These are phyloP conservation scores for Tetrahymena thermophila DNA, from an alignment of 73 alveolate species.

Conservation along the genomic window DNA sequence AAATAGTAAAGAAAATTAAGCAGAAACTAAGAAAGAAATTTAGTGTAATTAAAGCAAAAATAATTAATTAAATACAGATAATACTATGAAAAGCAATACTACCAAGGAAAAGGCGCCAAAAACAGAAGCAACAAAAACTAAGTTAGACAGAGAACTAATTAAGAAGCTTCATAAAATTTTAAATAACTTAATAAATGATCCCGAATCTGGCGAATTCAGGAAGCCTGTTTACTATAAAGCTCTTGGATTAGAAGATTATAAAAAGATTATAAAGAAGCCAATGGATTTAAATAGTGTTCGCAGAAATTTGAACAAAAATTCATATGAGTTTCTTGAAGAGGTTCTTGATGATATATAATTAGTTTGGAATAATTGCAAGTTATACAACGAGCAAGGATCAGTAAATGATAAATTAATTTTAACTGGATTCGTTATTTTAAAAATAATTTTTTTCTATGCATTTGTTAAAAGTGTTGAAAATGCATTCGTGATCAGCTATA, in stretches of 20 bases:
- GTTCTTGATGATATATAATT: slow-evolving; percentile 52
- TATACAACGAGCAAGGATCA: slow-evolving; percentile 60
- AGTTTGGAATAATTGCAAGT: slow-evolving; percentile 74
- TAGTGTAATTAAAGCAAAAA: not conserved
- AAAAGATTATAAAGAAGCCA: slow-evolving; percentile 68
- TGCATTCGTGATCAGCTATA: not conserved
- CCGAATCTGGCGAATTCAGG: slow-evolving; percentile 71
- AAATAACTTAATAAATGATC: slow-evolving; percentile 42
- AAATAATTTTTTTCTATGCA: not conserved
- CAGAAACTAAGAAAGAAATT: not conserved
- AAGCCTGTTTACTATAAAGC: slow-evolving; percentile 83
- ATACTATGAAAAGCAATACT: not conserved
- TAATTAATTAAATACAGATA: not conserved
- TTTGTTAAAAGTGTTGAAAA: too few relatives aligned
- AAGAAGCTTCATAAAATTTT: slow-evolving; percentile 29
- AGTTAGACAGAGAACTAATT: slow-evolving; percentile 4
- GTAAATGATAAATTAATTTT: not conserved
- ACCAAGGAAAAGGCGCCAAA: not conserved
- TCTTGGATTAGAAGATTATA: slow-evolving; percentile 70
- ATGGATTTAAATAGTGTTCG: slow-evolving; percentile 76
- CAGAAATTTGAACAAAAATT: slow-evolving; percentile 38
- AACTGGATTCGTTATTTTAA: not conserved
- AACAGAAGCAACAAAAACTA: not conserved
- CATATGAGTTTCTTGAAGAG: slow-evolving; percentile 51
- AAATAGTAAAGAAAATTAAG: not conserved